Conservation (phyloP, 2,329 filamentous ascomycete genomes). For the Pyrenophora tritici-repentis region DNA sequence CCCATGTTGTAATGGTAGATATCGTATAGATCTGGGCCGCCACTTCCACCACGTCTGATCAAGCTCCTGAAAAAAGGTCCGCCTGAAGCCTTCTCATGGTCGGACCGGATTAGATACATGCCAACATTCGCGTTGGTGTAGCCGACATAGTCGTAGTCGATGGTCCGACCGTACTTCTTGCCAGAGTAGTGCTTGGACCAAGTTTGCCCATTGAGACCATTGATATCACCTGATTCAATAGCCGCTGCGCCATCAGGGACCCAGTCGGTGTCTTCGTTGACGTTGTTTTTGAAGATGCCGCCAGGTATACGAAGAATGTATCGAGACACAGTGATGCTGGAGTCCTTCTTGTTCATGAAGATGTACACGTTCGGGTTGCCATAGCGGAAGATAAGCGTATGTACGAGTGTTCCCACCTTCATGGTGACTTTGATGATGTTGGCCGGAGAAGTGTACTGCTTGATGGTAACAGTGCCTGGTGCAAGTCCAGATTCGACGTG, state of each 20-base stretch:
- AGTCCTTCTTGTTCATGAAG: slow-evolving; percentile 51
- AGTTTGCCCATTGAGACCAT: slow-evolving; percentile 33
- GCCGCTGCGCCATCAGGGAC: slow-evolving; percentile 19
- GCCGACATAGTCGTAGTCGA: slow-evolving; percentile 49
- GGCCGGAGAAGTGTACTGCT: slow-evolving; percentile 31
- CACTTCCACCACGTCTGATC: slow-evolving; percentile 43
- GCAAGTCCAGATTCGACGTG: slow-evolving; percentile 64
- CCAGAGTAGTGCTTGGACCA: slow-evolving; percentile 52
- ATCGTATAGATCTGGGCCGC: slow-evolving; percentile 50
- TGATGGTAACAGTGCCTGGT: slow-evolving; percentile 57
- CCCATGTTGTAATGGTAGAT: slow-evolving; percentile 54
- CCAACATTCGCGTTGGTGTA: slow-evolving; percentile 45
- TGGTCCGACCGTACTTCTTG: slow-evolving; percentile 47
- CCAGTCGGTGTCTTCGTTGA: slow-evolving; percentile 45
- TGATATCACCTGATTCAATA: slow-evolving; percentile 29
- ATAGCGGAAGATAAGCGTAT: slow-evolving; percentile 64
- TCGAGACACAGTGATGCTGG: slow-evolving; percentile 47
- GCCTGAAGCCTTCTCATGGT: slow-evolving; percentile 50
- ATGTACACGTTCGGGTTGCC: slow-evolving; percentile 62
- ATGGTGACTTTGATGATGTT: slow-evolving; percentile 62
- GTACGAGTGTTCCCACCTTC: slow-evolving; percentile 60
- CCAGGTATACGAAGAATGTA: slow-evolving; percentile 43
- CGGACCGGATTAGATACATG: slow-evolving; percentile 48
- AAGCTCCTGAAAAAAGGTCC: slow-evolving; percentile 50
- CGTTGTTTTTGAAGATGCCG: slow-evolving; percentile 34